phyloP scores from a whole-genome alignment of 805 yeast genomes.

The Cyberlindnera misumaiensis region DNA sequence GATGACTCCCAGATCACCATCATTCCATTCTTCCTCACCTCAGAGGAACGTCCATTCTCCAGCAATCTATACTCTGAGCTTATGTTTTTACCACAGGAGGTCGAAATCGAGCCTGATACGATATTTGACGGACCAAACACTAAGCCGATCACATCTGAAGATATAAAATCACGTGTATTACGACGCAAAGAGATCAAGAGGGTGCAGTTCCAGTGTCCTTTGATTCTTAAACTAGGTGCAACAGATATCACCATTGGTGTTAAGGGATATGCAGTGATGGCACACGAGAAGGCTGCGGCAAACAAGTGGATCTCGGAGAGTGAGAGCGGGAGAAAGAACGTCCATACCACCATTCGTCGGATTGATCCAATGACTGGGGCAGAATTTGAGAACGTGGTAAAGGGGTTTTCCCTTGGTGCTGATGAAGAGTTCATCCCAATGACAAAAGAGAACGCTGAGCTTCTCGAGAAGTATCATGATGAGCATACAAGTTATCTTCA shows the following conservation, averaged over 20 bases:
- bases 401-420: slow-evolving; percentile 38
- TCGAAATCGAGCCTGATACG: slow-evolving; percentile 12
- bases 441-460: slow-evolving; percentile 29
- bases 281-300: slow-evolving; percentile 45
- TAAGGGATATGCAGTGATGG: slow-evolving; percentile 61
- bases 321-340: slow-evolving; percentile 44
- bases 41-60: slow-evolving; percentile 34
- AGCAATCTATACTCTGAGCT: slow-evolving; percentile 47
- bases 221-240: slow-evolving; percentile 36
- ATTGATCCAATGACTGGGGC: slow-evolving; percentile 38
- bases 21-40: slow-evolving; percentile 55
- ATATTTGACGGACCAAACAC: slow-evolving; percentile 34
- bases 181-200: slow-evolving; percentile 58
- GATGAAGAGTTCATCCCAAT: slow-evolving; percentile 33
- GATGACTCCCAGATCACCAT: slow-evolving; percentile 47
- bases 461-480: slow-evolving; percentile 28
- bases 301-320: slow-evolving; percentile 47
- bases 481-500: slow-evolving; percentile 44
- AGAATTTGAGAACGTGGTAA: slow-evolving; percentile 30
- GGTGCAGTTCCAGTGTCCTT: slow-evolving; percentile 52
- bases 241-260: slow-evolving; percentile 55
- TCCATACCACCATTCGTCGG: slow-evolving; percentile 37
- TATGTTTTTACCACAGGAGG: slow-evolving; percentile 27
- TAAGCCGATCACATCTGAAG: slow-evolving; percentile 34
- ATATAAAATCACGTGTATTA: slow-evolving; percentile 42